Evolutionary conservation across 805 yeast genomes (phyloP), one percentile per base, ranked within the genome.

Genomic region (Saccharomycopsis selenospora): DNA sequence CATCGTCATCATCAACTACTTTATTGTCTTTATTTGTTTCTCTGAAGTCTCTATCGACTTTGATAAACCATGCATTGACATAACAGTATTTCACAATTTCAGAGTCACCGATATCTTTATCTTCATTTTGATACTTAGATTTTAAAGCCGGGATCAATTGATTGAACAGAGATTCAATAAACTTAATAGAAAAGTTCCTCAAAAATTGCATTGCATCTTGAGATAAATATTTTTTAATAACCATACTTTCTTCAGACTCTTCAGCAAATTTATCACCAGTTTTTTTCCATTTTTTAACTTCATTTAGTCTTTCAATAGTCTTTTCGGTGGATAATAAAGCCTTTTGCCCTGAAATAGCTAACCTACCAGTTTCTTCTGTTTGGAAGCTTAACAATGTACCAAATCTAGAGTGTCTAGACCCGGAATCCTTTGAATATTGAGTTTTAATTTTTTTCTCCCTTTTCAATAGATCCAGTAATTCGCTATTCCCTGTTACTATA

Each of bases 381-480:
- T 82, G 79, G 26, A 91, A 70, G 1, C 95, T 81, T 8, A 89
- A 64, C 53, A 90, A 67, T 0, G 97, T 81, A 0, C 99, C 99
- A 67, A 91, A 91, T 46, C 95, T 73, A 2, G 93, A 90, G 61
- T 91, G 99, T 42, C 99, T 73, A 1, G 87, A 72, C 1, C 85
- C 75, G 1, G 80, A 68, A 46, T 70, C 65, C 61, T 73, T 75
- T 25, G 70, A 68, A 43, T 79, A 71, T 28, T 63, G 59, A 36
- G 66, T 68, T 50, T 76, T 77, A 51, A 82, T 61, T 27, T 71
- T 70, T 18, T 73, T 69, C 59, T 91, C 97, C 47, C 73, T 73
- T 2, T 69, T 66, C n/a, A 88, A 66, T 5, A 86, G 61, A 18
- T 72, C 75, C 40, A 70, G 63, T 18, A 82, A 62, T 48, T 70